A percentile compares a stretch with the other conserved stretches of the same genome.
These are phyloP conservation scores for Boletus mariae DNA, from an alignment of 1,284 basidiomycete species.

Conservation along the genomic window DNA sequence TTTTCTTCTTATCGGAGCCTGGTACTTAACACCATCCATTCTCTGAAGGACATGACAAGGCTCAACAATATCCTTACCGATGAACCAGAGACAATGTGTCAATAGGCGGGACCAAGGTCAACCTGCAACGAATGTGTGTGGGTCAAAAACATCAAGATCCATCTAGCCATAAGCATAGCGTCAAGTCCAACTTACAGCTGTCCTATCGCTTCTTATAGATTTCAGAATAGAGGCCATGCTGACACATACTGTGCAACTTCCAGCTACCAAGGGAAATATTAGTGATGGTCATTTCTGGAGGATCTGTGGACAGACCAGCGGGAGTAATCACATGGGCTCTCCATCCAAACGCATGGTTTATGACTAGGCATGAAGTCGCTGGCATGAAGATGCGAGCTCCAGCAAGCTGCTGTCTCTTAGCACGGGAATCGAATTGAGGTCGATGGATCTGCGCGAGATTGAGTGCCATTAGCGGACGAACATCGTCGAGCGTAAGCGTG, in stretches of 20 bases:
- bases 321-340: background rate
- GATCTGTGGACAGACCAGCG: too few species aligned
- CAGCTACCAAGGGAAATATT: too few species aligned
- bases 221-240: too few species aligned
- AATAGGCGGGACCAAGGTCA: background rate
- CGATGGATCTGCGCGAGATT: background rate
- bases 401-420: background rate
- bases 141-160: background rate
- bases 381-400: background rate
- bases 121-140: conserved; percentile 2
- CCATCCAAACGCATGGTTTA: background rate
- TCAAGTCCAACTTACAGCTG: background rate
- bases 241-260: too few species aligned
- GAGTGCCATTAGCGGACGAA: background rate
- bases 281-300: background rate
- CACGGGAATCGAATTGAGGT: background rate
- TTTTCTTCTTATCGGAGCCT: background rate
- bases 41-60: conserved; percentile 7
- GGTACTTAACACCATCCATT: background rate
- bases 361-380: background rate
- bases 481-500: background rate
- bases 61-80: background rate
- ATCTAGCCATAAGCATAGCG: conserved; percentile 2
- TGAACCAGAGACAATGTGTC: background rate
- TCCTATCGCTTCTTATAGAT: too few species aligned